A percentile compares a stretch with the other conserved stretches of the same genome.
phyloP scores from a whole-genome alignment of 2,329 filamentous ascomycete species.

The Penicillium concentricum region DNA sequence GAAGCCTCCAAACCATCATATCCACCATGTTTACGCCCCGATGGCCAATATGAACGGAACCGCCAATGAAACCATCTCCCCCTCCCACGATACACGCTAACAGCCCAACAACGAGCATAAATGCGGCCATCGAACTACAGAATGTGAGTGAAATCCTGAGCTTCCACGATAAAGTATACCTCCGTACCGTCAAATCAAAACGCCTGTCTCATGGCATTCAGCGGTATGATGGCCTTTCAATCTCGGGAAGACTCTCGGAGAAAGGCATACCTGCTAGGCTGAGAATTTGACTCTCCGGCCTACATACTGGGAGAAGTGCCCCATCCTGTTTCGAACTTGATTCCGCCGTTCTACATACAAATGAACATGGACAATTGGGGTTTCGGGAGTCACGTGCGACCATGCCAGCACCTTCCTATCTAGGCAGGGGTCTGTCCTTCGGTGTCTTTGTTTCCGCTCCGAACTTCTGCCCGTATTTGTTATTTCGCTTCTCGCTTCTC shows the following conservation, averaged over 20 bases:
- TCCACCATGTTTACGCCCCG: neutral
- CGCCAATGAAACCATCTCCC: neutral
- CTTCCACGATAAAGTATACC: neutral
- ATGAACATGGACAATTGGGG: neutral
- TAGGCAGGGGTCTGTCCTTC: neutral
- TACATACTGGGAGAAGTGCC: neutral
- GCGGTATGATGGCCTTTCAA: neutral
- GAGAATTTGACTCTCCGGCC: neutral
- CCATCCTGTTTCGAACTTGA: no score
- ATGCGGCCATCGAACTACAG: no score
- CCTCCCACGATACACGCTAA: neutral
- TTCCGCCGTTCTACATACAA: neutral
- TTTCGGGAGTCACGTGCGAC: neutral
- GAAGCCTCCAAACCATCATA: neutral
- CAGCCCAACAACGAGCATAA: no score
- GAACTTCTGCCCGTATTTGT: neutral
- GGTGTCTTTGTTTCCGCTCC: neutral
- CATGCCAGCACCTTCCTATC: neutral
- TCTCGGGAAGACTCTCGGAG: rapidly evolving
- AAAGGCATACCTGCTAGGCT: neutral
- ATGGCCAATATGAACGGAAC: neutral
- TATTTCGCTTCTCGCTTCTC: neutral
- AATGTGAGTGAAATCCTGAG: no score
- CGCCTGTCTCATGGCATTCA: no score
- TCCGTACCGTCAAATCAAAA: rapidly evolving